These are phyloP conservation scores for Pichia cabralensis DNA, from an alignment of 805 yeast genomes.

Conservation along the genomic window DNA sequence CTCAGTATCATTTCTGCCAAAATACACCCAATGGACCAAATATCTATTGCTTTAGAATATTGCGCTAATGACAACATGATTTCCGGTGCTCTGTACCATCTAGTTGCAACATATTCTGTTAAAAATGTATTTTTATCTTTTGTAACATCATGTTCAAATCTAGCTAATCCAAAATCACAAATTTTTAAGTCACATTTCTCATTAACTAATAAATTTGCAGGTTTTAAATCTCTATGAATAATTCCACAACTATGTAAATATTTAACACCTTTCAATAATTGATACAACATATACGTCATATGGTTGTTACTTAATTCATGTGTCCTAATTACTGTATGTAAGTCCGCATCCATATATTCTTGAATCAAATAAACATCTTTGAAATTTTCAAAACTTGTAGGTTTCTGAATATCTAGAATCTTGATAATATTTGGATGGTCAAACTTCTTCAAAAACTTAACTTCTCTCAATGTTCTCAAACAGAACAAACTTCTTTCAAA, in stretches of 20 bases:
- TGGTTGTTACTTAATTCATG: constrained; percentile 56
- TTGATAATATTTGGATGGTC: constrained; percentile 67
- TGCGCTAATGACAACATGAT: constrained; percentile 67
- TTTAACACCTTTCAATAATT: constrained; percentile 59
- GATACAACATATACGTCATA: constrained; percentile 61
- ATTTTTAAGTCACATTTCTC: constrained; percentile 66
- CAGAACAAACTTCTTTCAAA: constrained; percentile 57
- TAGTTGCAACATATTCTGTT: constrained; percentile 76
- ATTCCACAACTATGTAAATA: constrained; percentile 65
- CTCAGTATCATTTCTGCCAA: constrained; percentile 57
- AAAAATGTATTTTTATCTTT: constrained; percentile 29
- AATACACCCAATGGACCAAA: constrained; percentile 77
- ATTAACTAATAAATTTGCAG: constrained; percentile 58
- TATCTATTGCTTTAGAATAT: constrained; percentile 67
- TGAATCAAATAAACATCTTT: constrained; percentile 68
- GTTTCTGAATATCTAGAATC: constrained; percentile 57
- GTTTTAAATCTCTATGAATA: constrained; percentile 69
- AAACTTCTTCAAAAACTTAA: constrained; percentile 54
- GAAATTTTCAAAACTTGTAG: constrained; percentile 46
- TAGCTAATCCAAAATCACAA: constrained; percentile 71
- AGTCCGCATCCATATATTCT: constrained; percentile 70
- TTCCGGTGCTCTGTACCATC: constrained; percentile 83
- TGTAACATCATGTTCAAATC: constrained; percentile 38
- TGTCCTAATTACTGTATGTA: constrained; percentile 51
- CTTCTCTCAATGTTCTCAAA: constrained; percentile 60